These are phyloP conservation scores for Metschnikowia corniflorae DNA, from an alignment of 805 yeast species.

Conservation along the genomic window DNA sequence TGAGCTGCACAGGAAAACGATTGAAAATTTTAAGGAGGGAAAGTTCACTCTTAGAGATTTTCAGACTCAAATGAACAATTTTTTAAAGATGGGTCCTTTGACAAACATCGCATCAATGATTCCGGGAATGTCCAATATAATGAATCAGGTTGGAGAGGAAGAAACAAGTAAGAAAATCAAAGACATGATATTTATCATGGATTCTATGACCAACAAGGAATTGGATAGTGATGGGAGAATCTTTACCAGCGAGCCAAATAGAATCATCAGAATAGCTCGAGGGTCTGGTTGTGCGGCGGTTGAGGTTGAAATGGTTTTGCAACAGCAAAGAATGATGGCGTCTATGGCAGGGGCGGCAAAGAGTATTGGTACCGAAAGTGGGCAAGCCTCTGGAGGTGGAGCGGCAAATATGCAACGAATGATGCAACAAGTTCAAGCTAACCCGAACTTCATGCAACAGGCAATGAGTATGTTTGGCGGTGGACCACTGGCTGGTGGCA, in stretches of 20 bases:
- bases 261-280: conserved; percentile 86
- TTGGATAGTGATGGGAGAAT: conserved; percentile 84
- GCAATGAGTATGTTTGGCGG: conserved; percentile 63
- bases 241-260: conserved; percentile 74
- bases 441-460: conserved; percentile 53
- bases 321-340: conserved; percentile 93
- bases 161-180: conserved; percentile 83
- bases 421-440: conserved; percentile 54
- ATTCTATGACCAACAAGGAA: conserved; percentile 92
- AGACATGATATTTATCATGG: conserved; percentile 87
- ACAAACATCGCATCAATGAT: conserved; percentile 93
- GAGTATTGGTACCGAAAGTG: conserved; percentile 32
- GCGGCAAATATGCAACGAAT: conserved; percentile 47
- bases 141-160: conserved; percentile 86
- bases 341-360: conserved; percentile 76
- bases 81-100: conserved; percentile 94
- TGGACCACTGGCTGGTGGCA: conserved; percentile 37
- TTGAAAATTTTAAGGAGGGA: conserved; percentile 92
- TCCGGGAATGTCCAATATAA: conserved; percentile 83
- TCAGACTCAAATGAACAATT: conserved; percentile 91
- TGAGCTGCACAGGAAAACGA: conserved; percentile 79
- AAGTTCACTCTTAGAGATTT: conserved; percentile 88
- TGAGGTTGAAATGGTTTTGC: conserved; percentile 87
- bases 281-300: conserved; percentile 92
- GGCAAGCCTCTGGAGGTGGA: conserved; percentile 19